Base-by-base conservation (phyloP, 805 yeast genomes). In the Wickerhamia fluorescens region DNA sequence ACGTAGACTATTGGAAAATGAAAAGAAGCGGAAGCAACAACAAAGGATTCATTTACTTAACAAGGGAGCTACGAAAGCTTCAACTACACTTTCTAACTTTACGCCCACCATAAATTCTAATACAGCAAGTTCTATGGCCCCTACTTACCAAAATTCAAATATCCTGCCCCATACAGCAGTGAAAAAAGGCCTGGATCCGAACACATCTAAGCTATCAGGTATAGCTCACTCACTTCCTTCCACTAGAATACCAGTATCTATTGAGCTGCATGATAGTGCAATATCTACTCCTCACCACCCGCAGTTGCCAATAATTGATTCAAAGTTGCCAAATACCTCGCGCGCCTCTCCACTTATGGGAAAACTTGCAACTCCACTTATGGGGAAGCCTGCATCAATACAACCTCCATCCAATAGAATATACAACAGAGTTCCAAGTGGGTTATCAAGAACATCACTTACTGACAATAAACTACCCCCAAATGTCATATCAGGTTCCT, bases 311-410 rank as follows among this genome's bases (percentile, higher is more conserved):
- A 18, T 18, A 8, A 18, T 18, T 10, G 20, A 19, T 22, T 16
- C 30, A n/a, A 27, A 27, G 9, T 16, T 28, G n/a, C 19, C 24
- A 4, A 23, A 23, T 11, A 10, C 6, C 10, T 14, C 28, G 6
- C 38, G 49, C 10, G 29, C 44, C 7, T 35, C 45, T 16, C 59
- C 58, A 3, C 34, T 54, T 2, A 53, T 53, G 56, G 62, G 62
- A 1, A 56, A 52, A 25, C 53, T 56, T 5, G 51, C 53, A 2
- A 34, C 43, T 6, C 66, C 68, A 7, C 43, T 64, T 30, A 62
- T 63, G 68, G 69, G 69, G 3, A 61, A 60, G 31, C 64, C 66
- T 5, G 69, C 69, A 12, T 51, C 66, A 12, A 61, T 63, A 12
- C 69, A 62, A 35, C 69, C 69, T 6, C 66, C 68, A 2, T 48